Percentiles rank a stretch among this genome's conserved stretches.
Conservation (phyloP, 2,329 filamentous ascomycete genomes). For the Phaeoacremonium minimum region DNA sequence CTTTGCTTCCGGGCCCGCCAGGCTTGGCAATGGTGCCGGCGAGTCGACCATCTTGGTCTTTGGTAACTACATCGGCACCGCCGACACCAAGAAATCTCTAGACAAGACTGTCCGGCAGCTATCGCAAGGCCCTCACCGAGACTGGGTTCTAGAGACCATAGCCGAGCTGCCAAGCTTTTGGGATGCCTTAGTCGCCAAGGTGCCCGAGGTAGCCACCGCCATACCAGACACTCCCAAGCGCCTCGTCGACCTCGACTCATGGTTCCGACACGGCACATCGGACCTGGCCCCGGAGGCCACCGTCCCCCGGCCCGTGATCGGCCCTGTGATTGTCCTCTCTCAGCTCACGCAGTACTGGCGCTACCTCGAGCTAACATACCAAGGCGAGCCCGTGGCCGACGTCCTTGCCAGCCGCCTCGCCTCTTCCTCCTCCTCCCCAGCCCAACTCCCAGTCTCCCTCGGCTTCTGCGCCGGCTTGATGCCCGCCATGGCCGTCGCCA, state of each 20-base stretch:
- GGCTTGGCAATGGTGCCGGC: constrained; percentile 2
- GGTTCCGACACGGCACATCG: neutral
- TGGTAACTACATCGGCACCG: neutral
- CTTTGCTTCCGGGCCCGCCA: too few relatives aligned
- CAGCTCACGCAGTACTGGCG: constrained; percentile 29
- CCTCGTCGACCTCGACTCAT: constrained; percentile 1
- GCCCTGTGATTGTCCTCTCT: constrained; percentile 30
- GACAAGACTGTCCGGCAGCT: neutral
- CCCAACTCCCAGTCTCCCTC: too few relatives aligned
- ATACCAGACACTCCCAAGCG: neutral
- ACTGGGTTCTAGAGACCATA: constrained; percentile 1
- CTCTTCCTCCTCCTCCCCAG: too few relatives aligned
- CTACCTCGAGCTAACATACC: too few relatives aligned
- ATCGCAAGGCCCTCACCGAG: neutral
- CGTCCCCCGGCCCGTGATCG: constrained; percentile 20
- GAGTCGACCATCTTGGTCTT: constrained; percentile 3
- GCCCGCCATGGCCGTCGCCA: constrained; percentile 28
- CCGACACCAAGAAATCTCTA: neutral
- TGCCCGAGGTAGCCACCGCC: neutral
- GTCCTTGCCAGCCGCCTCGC: constrained; percentile 15
- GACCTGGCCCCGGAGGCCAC: neutral
- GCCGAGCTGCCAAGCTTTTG: neutral
- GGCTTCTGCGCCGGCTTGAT: constrained; percentile 36
- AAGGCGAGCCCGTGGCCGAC: too few relatives aligned
- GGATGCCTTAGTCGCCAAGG: neutral